A percentile compares a stretch with the other conserved stretches of the same genome.
These are phyloP conservation scores for Sugiyamaella americana DNA, from an alignment of 805 yeast genomes.

Conservation along the genomic window DNA sequence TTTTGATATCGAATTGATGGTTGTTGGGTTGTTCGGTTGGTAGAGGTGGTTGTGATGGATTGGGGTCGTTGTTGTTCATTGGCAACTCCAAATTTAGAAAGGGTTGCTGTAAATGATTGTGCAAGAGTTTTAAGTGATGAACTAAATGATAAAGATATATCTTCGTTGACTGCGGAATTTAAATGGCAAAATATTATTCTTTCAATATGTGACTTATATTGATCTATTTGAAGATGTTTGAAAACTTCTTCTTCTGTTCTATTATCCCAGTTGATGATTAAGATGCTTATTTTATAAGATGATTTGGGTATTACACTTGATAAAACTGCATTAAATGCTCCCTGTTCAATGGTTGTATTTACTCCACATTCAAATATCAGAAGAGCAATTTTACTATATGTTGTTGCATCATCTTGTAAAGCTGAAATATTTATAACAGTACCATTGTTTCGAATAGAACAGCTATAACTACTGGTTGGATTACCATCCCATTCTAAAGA, in stretches of 20 bases:
- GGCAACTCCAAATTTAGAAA: background rate
- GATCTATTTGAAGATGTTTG: background rate
- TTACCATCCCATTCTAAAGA: constrained; percentile 33
- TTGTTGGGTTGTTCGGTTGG: too few species aligned
- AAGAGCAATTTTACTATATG: constrained; percentile 39
- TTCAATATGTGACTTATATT: background rate
- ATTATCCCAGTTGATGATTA: constrained; percentile 23
- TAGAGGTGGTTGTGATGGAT: too few species aligned
- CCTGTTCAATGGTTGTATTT: constrained; percentile 32
- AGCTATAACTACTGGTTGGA: constrained; percentile 28
- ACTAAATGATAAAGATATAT: background rate
- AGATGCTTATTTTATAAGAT: constrained; percentile 36
- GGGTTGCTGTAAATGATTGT: constrained; percentile 1
- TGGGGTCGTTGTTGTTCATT: background rate
- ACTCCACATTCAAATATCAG: constrained; percentile 51
- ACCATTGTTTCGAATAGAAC: constrained; percentile 22
- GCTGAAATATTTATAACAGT: constrained; percentile 36
- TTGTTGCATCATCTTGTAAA: constrained; percentile 38
- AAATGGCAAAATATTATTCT: background rate
- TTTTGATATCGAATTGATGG: background rate
- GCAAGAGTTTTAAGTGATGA: background rate
- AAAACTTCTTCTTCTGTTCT: background rate
- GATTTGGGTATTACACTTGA: constrained; percentile 35
- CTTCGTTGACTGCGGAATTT: background rate
- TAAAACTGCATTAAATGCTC: constrained; percentile 33